phyloP scores from a whole-genome alignment of 345 rosid genomes.

The Aegle marmelos region DNA sequence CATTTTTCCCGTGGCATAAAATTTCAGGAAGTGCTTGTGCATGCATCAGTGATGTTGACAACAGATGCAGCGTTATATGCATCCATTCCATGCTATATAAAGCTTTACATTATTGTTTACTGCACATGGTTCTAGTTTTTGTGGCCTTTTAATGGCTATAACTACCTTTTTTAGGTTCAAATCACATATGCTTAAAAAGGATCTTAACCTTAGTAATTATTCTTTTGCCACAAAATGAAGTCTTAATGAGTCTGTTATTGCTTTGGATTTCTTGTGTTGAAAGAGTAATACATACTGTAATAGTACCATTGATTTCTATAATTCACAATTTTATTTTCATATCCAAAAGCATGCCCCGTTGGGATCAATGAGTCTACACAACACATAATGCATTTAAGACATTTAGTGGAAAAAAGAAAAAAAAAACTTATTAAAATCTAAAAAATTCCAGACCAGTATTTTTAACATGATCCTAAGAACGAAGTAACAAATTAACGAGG shows the following conservation, averaged over 20 bases:
- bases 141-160: not conserved
- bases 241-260: not conserved
- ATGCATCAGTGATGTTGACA: conserved; percentile 1
- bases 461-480: not conserved
- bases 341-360: not conserved
- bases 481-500: not conserved
- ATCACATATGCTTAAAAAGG: not conserved
- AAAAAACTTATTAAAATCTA: too few relatives aligned
- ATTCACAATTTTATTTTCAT: not conserved
- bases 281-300: not conserved
- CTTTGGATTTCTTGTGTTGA: not conserved
- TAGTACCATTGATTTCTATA: not conserved
- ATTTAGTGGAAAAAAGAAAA: too few relatives aligned
- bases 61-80: not conserved
- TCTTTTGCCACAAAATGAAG: not conserved
- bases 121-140: not conserved
- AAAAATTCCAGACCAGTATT: not conserved
- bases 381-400: not conserved
- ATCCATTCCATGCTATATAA: not conserved
- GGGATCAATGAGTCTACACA: not conserved
- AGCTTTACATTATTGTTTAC: not conserved
- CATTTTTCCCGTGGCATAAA: not conserved
- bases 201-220: not conserved
- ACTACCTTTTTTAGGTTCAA: not conserved
- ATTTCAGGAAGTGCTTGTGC: conserved; percentile 2